A percentile compares a stretch with the other conserved stretches of the same genome.
Evolutionary conservation across 352 stramenopile genomes (phyloP).

Genomic region (Blastocystis sp.): DNA sequence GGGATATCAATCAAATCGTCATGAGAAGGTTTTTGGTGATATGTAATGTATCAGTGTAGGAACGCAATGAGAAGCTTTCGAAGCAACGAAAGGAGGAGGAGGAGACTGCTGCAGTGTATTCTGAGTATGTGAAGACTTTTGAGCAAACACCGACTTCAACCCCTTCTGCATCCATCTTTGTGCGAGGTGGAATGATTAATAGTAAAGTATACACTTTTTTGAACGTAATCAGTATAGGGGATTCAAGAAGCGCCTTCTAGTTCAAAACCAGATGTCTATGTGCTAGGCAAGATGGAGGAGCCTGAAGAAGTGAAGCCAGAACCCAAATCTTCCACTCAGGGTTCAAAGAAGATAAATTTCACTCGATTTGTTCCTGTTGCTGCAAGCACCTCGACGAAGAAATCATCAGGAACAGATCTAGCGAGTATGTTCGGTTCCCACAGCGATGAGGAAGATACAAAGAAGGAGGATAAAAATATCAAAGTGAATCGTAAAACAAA

Average conservation of each 20-base stretch:
- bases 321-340: neutral
- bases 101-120: slow-evolving; percentile 35
- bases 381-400: neutral
- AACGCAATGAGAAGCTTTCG: neutral
- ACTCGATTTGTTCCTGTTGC: neutral
- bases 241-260: neutral
- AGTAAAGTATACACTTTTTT: neutral
- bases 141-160: neutral
- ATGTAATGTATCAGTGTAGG: neutral
- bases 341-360: neutral
- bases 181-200: slow-evolving; percentile 18
- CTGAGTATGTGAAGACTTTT: slow-evolving; percentile 32
- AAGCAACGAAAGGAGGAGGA: slow-evolving; percentile 43
- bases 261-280: neutral
- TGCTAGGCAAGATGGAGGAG: neutral
- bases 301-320: neutral
- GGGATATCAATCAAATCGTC: slow-evolving; percentile 1
- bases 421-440: slow-evolving; percentile 32
- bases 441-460: slow-evolving; percentile 15
- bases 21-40: neutral
- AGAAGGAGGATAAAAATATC: neutral
- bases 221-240: neutral
- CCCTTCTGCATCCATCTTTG: slow-evolving; percentile 11
- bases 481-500: slow-evolving; percentile 53
- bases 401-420: neutral